These are phyloP conservation scores for Polytolypa hystricis DNA, from an alignment of 2,329 filamentous ascomycete species.

Conservation along the genomic window DNA sequence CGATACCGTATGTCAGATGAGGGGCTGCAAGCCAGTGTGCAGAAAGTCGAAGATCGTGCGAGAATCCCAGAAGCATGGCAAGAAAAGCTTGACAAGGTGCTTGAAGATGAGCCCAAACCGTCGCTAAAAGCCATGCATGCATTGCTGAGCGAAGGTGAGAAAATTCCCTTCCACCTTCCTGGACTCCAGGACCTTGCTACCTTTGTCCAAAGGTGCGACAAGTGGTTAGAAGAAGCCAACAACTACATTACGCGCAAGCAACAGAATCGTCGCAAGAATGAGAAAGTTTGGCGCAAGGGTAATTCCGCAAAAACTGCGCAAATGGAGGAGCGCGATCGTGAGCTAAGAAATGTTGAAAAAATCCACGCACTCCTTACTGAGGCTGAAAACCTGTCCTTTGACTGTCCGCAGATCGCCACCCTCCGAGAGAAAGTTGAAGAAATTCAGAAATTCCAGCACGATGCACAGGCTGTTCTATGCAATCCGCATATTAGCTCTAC, in stretches of 20 bases:
- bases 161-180: slow-evolving; percentile 80
- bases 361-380: slow-evolving; percentile 74
- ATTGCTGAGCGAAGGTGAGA: slow-evolving; percentile 85
- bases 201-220: slow-evolving; percentile 93
- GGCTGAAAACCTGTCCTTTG: slow-evolving; percentile 80
- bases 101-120: slow-evolving; percentile 74
- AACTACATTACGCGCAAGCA: slow-evolving; percentile 96
- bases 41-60: slow-evolving; percentile 77
- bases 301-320: slow-evolving; percentile 62
- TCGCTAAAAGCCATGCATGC: slow-evolving; percentile 75
- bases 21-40: slow-evolving; percentile 52
- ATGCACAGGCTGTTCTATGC: slow-evolving; percentile 58
- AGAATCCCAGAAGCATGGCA: slow-evolving; percentile 79
- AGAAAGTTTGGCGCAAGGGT: slow-evolving; percentile 70
- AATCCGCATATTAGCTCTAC: slow-evolving; percentile 54
- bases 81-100: slow-evolving; percentile 72
- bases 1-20: slow-evolving; percentile 68
- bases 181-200: slow-evolving; percentile 70
- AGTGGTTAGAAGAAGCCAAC: slow-evolving; percentile 95
- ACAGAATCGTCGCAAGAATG: slow-evolving; percentile 90
- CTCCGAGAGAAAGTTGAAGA: slow-evolving; percentile 75
- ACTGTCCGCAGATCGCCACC: slow-evolving; percentile 79
- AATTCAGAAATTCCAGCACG: slow-evolving; percentile 73
- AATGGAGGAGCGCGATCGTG: slow-evolving; percentile 70
- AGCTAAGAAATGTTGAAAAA: slow-evolving; percentile 79